phyloP scores from a whole-genome alignment of 345 rosid genomes.

The Mangifera indica region DNA sequence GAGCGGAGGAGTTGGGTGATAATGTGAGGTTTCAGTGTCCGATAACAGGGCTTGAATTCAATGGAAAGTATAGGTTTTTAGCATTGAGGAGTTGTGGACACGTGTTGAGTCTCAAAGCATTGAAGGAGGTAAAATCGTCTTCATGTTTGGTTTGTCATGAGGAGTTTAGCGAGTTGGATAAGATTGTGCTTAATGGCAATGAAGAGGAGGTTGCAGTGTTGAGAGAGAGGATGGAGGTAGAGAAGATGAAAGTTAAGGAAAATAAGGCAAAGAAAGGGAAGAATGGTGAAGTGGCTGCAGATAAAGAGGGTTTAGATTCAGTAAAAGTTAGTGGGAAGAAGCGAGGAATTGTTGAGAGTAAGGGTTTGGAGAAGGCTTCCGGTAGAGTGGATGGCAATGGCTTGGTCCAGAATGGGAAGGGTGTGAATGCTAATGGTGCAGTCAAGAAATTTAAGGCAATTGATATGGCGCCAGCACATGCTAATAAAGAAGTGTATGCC shows the following conservation, averaged over 20 bases:
- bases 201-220: constrained; percentile 70
- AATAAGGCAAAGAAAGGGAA: constrained; percentile 66
- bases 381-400: constrained; percentile 45
- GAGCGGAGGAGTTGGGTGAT: constrained; percentile 38
- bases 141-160: constrained; percentile 84
- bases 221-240: constrained; percentile 75
- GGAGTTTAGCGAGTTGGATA: constrained; percentile 64
- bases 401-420: constrained; percentile 37
- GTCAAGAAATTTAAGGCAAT: constrained; percentile 66
- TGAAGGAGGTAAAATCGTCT: constrained; percentile 87
- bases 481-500: constrained; percentile 82
- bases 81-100: constrained; percentile 80
- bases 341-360: constrained; percentile 37
- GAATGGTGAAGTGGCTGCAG: constrained; percentile 33
- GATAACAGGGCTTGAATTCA: constrained; percentile 72
- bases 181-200: constrained; percentile 75
- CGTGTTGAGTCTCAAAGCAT: constrained; percentile 84
- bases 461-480: constrained; percentile 68
- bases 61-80: constrained; percentile 78
- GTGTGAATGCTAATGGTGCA: constrained; percentile 26
- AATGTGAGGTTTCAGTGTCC: constrained; percentile 75
- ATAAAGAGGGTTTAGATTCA: constrained; percentile 25
- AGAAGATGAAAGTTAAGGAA: constrained; percentile 52
- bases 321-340: constrained; percentile 36
- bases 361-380: constrained; percentile 35